Conservation (phyloP, 139 green algal genomes). For the Micromonas commoda region DNA sequence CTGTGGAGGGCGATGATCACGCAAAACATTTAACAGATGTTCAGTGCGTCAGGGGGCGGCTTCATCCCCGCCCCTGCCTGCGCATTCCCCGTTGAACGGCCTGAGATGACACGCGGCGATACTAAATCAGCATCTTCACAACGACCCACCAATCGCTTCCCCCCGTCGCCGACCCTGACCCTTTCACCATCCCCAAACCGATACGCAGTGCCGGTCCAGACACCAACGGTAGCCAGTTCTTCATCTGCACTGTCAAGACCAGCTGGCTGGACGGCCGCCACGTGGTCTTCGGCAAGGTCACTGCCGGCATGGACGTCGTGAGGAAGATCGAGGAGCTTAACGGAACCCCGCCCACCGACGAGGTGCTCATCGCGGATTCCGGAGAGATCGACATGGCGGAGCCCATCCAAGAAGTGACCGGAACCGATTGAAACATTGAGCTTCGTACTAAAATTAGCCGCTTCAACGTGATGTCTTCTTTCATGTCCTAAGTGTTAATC, state of each 20-base stretch:
- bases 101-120: not conserved
- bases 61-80: not conserved
- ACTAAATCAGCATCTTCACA: no score
- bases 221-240: slow-evolving; percentile 50
- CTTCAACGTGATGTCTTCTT: no score
- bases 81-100: not conserved
- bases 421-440: no score
- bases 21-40: not conserved
- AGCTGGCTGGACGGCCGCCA: slow-evolving; percentile 38
- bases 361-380: slow-evolving; percentile 60
- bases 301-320: slow-evolving; percentile 68
- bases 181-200: slow-evolving; percentile 25
- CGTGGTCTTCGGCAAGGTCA: slow-evolving; percentile 39
- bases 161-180: no score
- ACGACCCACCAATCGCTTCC: no score
- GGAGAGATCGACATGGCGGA: slow-evolving; percentile 50
- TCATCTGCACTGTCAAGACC: slow-evolving; percentile 39
- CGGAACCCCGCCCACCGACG: slow-evolving; percentile 40
- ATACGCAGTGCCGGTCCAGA: slow-evolving; percentile 44
- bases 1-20: not conserved
- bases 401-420: not conserved
- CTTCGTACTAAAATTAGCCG: no score
- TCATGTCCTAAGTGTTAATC: no score
- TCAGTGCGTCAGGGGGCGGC: not conserved
- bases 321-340: slow-evolving; percentile 53